A percentile compares a stretch with the other conserved stretches of the same genome.
phyloP scores from a whole-genome alignment of 2,329 filamentous ascomycete species.

The Tothia fuscella region DNA sequence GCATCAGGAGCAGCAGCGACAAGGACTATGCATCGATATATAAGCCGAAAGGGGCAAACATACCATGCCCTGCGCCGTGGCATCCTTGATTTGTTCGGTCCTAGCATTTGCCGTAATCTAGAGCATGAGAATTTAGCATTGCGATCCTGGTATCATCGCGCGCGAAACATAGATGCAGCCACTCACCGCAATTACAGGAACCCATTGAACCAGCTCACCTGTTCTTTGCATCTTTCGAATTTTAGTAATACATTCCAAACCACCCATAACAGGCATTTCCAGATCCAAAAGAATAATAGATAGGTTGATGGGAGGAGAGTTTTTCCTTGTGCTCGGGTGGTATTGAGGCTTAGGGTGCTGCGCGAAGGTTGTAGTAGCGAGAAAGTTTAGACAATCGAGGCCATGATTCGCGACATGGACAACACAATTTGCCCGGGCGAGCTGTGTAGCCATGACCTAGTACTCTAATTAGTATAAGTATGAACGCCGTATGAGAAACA shows the following conservation, averaged over 20 bases:
- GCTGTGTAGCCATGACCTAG: slow-evolving; percentile 14
- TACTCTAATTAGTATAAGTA: not conserved
- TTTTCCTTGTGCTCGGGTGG: too few species aligned
- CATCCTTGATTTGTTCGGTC: slow-evolving; percentile 8
- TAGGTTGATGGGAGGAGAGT: not conserved
- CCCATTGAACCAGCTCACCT: not conserved
- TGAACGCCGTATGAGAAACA: too few species aligned
- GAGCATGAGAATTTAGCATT: too few species aligned
- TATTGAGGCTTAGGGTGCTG: not conserved
- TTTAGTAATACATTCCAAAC: not conserved
- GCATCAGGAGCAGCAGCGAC: too few species aligned
- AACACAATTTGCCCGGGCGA: not conserved
- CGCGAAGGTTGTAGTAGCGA: slow-evolving; percentile 7
- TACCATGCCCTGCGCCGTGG: slow-evolving; percentile 8
- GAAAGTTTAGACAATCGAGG: slow-evolving; percentile 6
- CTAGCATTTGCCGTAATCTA: slow-evolving; percentile 11
- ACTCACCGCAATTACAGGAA: slow-evolving; percentile 13
- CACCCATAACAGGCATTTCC: slow-evolving; percentile 11
- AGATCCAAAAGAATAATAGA: slow-evolving; percentile 9
- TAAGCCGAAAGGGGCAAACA: not conserved
- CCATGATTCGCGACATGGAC: slow-evolving; percentile 9
- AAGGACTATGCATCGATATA: too few species aligned
- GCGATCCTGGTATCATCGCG: too few species aligned
- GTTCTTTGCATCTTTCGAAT: not conserved
- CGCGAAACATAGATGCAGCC: too few species aligned